phyloP scores from a whole-genome alignment of 2,329 filamentous ascomycete genomes.

The Penicillium sclerotigenum region DNA sequence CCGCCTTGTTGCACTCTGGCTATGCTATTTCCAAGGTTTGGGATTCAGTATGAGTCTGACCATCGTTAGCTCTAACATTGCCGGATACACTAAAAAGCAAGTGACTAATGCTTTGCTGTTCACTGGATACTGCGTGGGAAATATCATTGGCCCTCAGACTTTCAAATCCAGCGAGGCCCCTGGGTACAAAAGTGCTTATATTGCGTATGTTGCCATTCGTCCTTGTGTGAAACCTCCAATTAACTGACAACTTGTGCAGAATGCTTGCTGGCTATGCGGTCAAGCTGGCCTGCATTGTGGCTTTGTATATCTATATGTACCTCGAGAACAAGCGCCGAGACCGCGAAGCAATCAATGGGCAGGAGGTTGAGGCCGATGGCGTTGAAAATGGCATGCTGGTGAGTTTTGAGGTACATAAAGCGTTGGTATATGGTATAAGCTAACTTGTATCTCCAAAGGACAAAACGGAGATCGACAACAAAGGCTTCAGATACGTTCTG shows the following conservation, averaged over 20 bases:
- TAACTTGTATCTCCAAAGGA: constrained; percentile 28
- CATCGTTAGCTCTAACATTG: constrained; percentile 53
- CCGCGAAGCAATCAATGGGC: constrained; percentile 39
- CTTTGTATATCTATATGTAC: constrained; percentile 57
- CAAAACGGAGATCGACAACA: constrained; percentile 56
- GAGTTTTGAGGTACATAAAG: constrained; percentile 5
- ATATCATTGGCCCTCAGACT: constrained; percentile 55
- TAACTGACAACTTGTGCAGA: constrained; percentile 27
- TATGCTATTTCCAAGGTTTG: constrained; percentile 55
- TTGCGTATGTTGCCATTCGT: constrained; percentile 18
- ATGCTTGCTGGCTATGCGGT: constrained; percentile 57
- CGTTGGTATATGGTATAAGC: neutral
- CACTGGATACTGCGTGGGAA: constrained; percentile 54
- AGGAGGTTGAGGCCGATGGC: constrained; percentile 49
- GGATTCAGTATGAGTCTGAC: constrained; percentile 55
- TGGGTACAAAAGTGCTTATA: constrained; percentile 43
- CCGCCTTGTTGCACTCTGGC: constrained; percentile 55
- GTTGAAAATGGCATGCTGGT: constrained; percentile 55
- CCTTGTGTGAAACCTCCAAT: neutral
- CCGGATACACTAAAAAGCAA: constrained; percentile 56
- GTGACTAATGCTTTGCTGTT: constrained; percentile 51
- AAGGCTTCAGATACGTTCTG: constrained; percentile 53
- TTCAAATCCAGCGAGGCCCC: constrained; percentile 51
- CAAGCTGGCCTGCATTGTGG: constrained; percentile 50
- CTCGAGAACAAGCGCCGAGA: constrained; percentile 54